Base-by-base conservation (phyloP, 768 basidiomycete genomes). In the Chiua virens region DNA sequence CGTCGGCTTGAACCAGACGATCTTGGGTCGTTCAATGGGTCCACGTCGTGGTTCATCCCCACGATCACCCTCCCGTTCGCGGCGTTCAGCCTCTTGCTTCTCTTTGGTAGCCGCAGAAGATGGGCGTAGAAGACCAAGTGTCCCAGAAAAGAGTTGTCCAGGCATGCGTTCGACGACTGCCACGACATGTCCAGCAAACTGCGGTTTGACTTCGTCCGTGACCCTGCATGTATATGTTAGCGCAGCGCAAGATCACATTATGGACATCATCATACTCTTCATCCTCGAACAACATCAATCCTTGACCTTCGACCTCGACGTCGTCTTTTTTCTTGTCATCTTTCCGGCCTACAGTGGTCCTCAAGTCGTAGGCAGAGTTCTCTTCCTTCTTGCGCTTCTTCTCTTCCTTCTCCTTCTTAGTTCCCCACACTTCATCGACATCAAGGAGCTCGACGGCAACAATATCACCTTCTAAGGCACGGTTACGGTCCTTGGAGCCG, bases 311-410 rank as follows among this genome's bases (percentile, higher is more conserved):
- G 25, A 99, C 97, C 69, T 99, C 97, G 27, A 99, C 96, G 63
- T 98, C 97, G 63, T 99, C 97, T 75, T 98, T 98, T 81, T 98
- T 98, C 85, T 99, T 99, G 76, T 98, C 96, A 63, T 94, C 92
- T 73, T 92, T 94, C 60, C 91, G 83, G 52, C 85, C 87, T 32
- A 76, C 80, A 38, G 73, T 77, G 7, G 84, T 78, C 69, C 86
- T 91, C 49, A 87, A 66, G 63, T 98, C 96, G 69, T 94, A 98
- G 0, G 94, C 92, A 25, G 93, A 87, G 66, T 95, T 97, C 74
- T 98, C 97, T 74, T 98, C 97, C 81, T 99, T 99, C 76, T 98
- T 98, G 65, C 96, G 81, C 77, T 99, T 98, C 86, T 99, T 99
- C 77, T 98, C 97, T 70, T 98, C 97, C 75, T 99, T 99, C 75